phyloP scores from a whole-genome alignment of 2,329 filamentous ascomycete genomes.

The Calonectria multiphialidica region DNA sequence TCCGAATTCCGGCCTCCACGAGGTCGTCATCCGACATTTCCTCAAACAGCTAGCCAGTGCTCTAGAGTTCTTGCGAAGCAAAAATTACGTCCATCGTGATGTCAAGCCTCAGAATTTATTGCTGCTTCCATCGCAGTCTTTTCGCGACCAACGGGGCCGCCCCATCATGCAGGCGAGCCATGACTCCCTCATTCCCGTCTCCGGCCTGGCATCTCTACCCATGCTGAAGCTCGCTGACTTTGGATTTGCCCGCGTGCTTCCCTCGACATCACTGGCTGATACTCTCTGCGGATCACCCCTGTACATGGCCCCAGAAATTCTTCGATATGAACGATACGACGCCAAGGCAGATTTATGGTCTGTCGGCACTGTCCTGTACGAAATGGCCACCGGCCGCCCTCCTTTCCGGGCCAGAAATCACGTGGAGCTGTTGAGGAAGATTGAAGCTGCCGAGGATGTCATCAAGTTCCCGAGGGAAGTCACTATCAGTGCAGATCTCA shows the following conservation, averaged over 20 bases:
- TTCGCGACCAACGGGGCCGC: conserved; percentile 64
- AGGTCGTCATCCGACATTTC: conserved; percentile 97
- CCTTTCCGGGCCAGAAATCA: conserved; percentile 95
- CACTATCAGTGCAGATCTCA: conserved; percentile 80
- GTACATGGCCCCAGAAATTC: conserved; percentile 98
- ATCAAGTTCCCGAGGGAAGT: conserved; percentile 86
- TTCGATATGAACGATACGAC: conserved; percentile 97
- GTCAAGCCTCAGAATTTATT: conserved; percentile 98
- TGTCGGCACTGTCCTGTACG: conserved; percentile 92
- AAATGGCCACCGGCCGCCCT: conserved; percentile 92
- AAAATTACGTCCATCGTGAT: conserved; percentile 94
- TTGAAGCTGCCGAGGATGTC: conserved; percentile 87
- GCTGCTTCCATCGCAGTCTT: conserved; percentile 84
- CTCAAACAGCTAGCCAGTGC: conserved; percentile 95
- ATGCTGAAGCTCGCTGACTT: conserved; percentile 99
- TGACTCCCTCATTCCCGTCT: conserved; percentile 83
- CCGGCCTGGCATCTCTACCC: conserved; percentile 85
- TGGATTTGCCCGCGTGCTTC: conserved; percentile 94
- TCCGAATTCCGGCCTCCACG: conserved; percentile 86
- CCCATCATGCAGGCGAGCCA: conserved; percentile 83
- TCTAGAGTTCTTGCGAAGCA: conserved; percentile 85
- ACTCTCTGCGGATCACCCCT: conserved; percentile 96
- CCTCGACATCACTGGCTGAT: conserved; percentile 91
- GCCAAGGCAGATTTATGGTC: conserved; percentile 98
- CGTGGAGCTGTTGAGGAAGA: conserved; percentile 91